Conservation (phyloP, 1,139 yeast genomes). For the Pichia inconspicua region DNA sequence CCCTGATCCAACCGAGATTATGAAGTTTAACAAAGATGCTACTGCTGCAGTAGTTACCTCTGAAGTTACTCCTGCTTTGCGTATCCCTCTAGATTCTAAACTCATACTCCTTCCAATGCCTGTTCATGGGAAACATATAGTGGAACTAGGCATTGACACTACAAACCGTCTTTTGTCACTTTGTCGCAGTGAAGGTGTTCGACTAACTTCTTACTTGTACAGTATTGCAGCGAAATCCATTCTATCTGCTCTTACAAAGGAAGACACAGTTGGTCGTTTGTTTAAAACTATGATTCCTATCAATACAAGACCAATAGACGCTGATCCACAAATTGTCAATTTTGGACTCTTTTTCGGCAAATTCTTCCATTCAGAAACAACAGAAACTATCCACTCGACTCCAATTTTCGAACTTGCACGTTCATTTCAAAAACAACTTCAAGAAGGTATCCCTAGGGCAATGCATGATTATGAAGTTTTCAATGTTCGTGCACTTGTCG, state of each 20-base stretch:
- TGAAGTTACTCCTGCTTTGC: not conserved
- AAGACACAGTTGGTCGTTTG: not conserved
- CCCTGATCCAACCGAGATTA: constrained; percentile 9
- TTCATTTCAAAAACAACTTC: not conserved
- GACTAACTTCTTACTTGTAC: constrained; percentile 11
- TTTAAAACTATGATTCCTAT: constrained; percentile 12
- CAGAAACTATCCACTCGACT: not conserved
- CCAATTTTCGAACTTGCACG: not conserved
- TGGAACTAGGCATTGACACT: not conserved
- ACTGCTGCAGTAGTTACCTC: not conserved
- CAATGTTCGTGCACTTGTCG: not conserved
- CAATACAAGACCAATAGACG: constrained; percentile 5
- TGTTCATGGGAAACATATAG: constrained; percentile 1
- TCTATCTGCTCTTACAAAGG: not conserved
- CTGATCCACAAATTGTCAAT: not conserved
- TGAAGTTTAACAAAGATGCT: constrained; percentile 1
- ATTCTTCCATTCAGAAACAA: constrained; percentile 1
- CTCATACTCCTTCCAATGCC: constrained; percentile 1
- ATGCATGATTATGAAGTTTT: not conserved
- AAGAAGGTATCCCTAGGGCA: not conserved
- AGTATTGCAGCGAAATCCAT: constrained; percentile 4
- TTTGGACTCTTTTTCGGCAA: constrained; percentile 13
- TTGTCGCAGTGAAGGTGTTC: constrained; percentile 3
- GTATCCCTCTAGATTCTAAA: not conserved
- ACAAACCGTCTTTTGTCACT: not conserved